These are phyloP conservation scores for Aspergillus udagawae DNA, from an alignment of 2,329 filamentous ascomycete species.

Conservation along the genomic window DNA sequence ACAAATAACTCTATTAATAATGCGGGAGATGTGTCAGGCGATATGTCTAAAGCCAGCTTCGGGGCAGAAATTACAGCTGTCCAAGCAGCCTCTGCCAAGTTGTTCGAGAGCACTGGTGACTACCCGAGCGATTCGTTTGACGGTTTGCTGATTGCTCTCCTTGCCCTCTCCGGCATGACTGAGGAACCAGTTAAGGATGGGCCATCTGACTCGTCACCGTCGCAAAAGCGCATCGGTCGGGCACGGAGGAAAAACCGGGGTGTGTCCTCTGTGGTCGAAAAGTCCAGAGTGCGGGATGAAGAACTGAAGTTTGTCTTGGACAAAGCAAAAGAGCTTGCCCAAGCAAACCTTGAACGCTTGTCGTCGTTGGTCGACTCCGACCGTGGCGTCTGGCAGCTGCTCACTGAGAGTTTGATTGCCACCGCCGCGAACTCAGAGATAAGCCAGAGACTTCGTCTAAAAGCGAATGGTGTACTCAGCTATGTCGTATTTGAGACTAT, in stretches of 20 bases:
- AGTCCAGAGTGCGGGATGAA: slow-evolving; percentile 40
- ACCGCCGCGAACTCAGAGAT: slow-evolving; percentile 40
- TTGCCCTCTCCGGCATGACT: slow-evolving; percentile 57
- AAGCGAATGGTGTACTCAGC: slow-evolving; percentile 61
- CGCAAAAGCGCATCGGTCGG: slow-evolving; percentile 22
- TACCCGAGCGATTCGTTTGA: slow-evolving; percentile 81
- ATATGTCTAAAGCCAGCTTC: slow-evolving; percentile 60
- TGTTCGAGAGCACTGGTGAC: slow-evolving; percentile 88
- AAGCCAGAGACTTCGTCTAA: slow-evolving; percentile 37
- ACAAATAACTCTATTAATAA: slow-evolving; percentile 22
- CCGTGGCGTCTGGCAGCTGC: slow-evolving; percentile 69
- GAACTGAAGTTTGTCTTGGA: slow-evolving; percentile 57
- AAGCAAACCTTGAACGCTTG: slow-evolving; percentile 71
- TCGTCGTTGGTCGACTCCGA: slow-evolving; percentile 59
- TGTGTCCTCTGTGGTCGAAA: slow-evolving; percentile 39
- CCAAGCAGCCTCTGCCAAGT: slow-evolving; percentile 75
- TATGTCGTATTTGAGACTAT: slow-evolving; percentile 41
- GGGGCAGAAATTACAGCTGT: slow-evolving; percentile 80
- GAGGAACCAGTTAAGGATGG: slow-evolving; percentile 46
- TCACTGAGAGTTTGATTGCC: slow-evolving; percentile 55
- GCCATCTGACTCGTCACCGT: slow-evolving; percentile 24
- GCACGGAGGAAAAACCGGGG: slow-evolving; percentile 37
- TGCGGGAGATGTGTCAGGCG: slow-evolving; percentile 33
- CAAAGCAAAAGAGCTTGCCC: slow-evolving; percentile 69
- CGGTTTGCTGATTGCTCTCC: slow-evolving; percentile 71